phyloP scores from a whole-genome alignment of 2,329 filamentous ascomycete genomes.

The Ampelomyces quisqualis region DNA sequence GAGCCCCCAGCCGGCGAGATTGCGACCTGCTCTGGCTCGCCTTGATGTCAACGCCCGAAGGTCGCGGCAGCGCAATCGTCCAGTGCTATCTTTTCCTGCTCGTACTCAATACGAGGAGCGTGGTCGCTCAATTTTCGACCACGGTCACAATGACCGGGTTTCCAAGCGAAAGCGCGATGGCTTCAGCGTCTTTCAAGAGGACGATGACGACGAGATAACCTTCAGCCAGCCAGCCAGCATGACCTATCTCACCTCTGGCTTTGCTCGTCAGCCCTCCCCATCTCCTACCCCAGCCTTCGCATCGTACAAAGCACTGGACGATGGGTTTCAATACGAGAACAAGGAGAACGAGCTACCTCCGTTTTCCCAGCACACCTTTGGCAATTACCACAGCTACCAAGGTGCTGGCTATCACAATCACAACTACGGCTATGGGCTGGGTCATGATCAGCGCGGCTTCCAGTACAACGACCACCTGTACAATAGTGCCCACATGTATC shows the following conservation, averaged over 20 bases:
- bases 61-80: constrained; percentile 31
- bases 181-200: constrained; percentile 48
- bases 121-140: constrained; percentile 35
- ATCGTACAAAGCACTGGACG: constrained; percentile 32
- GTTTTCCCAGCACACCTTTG: constrained; percentile 25
- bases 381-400: constrained; percentile 28
- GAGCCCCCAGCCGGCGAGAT: constrained; percentile 31
- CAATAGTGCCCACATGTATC: constrained; percentile 23
- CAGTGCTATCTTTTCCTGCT: constrained; percentile 19
- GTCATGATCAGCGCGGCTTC: constrained; percentile 31
- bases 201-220: constrained; percentile 36
- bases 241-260: constrained; percentile 40
- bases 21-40: constrained; percentile 33
- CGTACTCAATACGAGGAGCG: constrained; percentile 34
- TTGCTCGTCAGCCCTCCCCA: constrained; percentile 28
- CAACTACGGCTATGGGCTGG: constrained; percentile 30
- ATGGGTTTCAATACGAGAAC: constrained; percentile 34
- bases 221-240: constrained; percentile 37
- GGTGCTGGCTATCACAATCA: constrained; percentile 29
- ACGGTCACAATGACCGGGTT: constrained; percentile 28
- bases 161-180: constrained; percentile 34
- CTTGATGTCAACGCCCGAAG: constrained; percentile 39
- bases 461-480: constrained; percentile 30
- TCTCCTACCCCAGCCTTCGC: constrained; percentile 26
- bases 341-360: constrained; percentile 36